Base-by-base conservation (phyloP, 108 stramenopile species). In the Tribonema minus region DNA sequence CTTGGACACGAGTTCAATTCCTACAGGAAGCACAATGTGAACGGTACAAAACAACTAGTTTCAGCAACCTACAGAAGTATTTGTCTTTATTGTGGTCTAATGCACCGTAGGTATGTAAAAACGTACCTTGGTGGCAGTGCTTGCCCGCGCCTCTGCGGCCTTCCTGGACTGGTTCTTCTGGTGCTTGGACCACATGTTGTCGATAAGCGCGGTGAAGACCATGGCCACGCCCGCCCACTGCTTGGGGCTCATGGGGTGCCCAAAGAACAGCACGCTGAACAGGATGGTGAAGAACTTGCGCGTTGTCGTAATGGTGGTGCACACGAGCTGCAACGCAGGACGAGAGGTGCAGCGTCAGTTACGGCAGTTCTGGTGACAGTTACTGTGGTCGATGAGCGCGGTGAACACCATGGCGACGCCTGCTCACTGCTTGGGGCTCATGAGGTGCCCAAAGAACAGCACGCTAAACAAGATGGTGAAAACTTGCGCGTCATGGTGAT, bases 401-500 rank as follows among this genome's bases (percentile, higher is more conserved):
- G n/a, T n/a, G n/a, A 80, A 80, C 4, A 80, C 79, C 60, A 80
- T 40, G 34, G 40, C 35, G 30, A 80, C 79, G 25, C 68, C 68
- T 34, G 26, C 26, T 67, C 68, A 36, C 71, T 35, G 38, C n/a
- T 6, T 38, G 4, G 3, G 36, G 4, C 72, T 46, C n/a, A 96
- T 89, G 4, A 73, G 67, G 88, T 96, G 95, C 0, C 94, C 95
- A 87, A 92, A 94, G 27, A 92, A 72, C 62, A 91, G 66, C 6
- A 96, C 93, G 40, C 90, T 90, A 58, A 97, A 76, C 28, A 98
- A 72, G 29, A 98, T 93, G 4, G 92, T 90, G 83, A 98, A 96
- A 98, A 94, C 88, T 98, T 98, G 61, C 98, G 86, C 26, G 96
- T 97, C 7, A 96, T 98, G 39, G 98, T 98, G 40, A 98, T 91